phyloP scores from a whole-genome alignment of 2,329 filamentous ascomycete genomes.

The Hymenoscyphus salicellus region DNA sequence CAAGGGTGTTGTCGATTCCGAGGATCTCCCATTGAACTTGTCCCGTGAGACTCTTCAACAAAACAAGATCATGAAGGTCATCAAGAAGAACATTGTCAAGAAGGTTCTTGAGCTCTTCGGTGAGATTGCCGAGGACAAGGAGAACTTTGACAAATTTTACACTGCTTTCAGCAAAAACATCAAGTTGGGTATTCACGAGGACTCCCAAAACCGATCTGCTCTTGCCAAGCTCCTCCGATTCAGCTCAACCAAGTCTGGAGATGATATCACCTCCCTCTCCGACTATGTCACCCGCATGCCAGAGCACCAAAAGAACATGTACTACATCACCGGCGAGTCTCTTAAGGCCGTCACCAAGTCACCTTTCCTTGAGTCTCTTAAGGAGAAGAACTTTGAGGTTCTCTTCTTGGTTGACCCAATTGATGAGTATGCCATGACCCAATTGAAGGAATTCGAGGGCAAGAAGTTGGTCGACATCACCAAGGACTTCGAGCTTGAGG shows the following conservation, averaged over 20 bases:
- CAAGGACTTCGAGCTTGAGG: constrained; percentile 99
- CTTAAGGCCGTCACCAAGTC: constrained; percentile 98
- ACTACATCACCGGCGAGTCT: constrained; percentile 99
- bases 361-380: constrained; percentile 97
- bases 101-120: constrained; percentile 99
- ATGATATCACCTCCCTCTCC: constrained; percentile 87
- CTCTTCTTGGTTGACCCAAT: constrained; percentile 99
- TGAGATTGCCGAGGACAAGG: constrained; percentile 98
- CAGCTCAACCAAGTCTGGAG: constrained; percentile 98
- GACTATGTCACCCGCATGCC: constrained; percentile 99
- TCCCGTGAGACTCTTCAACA: constrained; percentile 99
- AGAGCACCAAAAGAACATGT: constrained; percentile 99
- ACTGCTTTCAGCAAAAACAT: constrained; percentile 99
- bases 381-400: constrained; percentile 99
- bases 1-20: constrained; percentile 99
- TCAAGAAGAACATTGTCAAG: constrained; percentile 99
- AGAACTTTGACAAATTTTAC: constrained; percentile 99
- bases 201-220: constrained; percentile 88
- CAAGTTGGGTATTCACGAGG: constrained; percentile 99
- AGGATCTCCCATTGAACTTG: constrained; percentile 98
- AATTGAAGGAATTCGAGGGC: constrained; percentile 92
- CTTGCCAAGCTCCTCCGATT: constrained; percentile 99
- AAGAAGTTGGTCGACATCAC: constrained; percentile 99
- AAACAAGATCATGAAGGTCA: constrained; percentile 99
- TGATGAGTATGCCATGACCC: constrained; percentile 41